Evolutionary conservation across 2,329 filamentous ascomycete genomes (phyloP), one percentile per base, ranked within the genome.

Genomic region (Fusarium mundagurra): DNA sequence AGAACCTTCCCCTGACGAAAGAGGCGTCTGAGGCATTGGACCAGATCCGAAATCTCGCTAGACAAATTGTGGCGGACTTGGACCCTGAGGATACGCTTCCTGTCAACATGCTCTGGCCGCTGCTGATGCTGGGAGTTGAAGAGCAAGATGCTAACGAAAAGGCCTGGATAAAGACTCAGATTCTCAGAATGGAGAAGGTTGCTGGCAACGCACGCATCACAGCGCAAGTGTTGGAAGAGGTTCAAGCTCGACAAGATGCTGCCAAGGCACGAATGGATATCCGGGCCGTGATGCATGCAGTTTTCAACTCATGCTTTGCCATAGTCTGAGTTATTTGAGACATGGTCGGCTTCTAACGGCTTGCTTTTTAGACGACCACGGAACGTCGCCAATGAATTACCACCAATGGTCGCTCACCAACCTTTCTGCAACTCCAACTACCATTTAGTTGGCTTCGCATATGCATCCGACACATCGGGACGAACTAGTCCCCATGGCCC

Each of bases 31-130:
- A 85, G 38, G 87, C 87, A 3, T 82, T 89, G 61, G 77, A 78
- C n/a, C 85, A 86, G 48, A 89, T 89, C 68, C 85, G 85, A 34
- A 82, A 80, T 18, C 80, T 89, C 7, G 84, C 85, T 27, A 82
- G 83, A 41, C 81, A 86, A 41, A 86, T 89, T 62, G 78, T 78
- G 16, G 71, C 72, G 4, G 81, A 85, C n/a, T 75, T 83, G 13
- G 82, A 85, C 34, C 79, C 79, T 2, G 83, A 85, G 18, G 84
- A 86, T 39, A 82, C 85, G 14, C 80, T 89, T 5, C 88, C 88
- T 0, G 86, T 89, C 54, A 90, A 87, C 67, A 86, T 89, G 82
- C 81, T 90, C 10, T 90, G 88, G 89, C 88, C 88, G 4, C 78
- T 89, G 13, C 80, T 90, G 45, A 88, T 90, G 85, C 83, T 87